Evolutionary conservation across 2,329 filamentous ascomycete species (phyloP).

Genomic region (Delphinella strobiligena): DNA sequence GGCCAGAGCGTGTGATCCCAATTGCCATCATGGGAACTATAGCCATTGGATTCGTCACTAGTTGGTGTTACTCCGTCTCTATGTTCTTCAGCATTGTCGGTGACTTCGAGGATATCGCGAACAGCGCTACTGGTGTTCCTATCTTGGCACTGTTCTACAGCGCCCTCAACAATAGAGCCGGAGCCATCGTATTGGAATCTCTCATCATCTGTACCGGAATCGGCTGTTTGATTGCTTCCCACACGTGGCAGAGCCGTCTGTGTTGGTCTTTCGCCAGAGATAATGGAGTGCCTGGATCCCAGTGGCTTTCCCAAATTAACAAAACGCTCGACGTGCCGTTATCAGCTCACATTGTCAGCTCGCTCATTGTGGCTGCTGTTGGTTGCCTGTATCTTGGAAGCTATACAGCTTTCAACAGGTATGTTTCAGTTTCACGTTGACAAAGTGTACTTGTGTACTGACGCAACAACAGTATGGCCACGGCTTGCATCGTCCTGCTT

Average conservation of each 20-base stretch:
- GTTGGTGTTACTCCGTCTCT: slow-evolving; percentile 35
- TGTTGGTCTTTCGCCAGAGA: slow-evolving; percentile 44
- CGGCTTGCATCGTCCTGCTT: slow-evolving; percentile 29
- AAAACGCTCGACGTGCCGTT: slow-evolving; percentile 32
- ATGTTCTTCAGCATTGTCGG: slow-evolving; percentile 40
- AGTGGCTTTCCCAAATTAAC: slow-evolving; percentile 29
- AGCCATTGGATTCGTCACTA: slow-evolving; percentile 36
- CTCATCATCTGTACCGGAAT: slow-evolving; percentile 44
- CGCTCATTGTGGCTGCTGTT: slow-evolving; percentile 31
- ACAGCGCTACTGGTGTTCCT: slow-evolving; percentile 31
- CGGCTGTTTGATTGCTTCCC: slow-evolving; percentile 55
- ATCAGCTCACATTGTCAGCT: slow-evolving; percentile 30
- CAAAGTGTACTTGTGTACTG: not conserved
- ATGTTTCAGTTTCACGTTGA: slow-evolving; percentile 21
- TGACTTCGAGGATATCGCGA: slow-evolving; percentile 30
- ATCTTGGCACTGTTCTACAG: slow-evolving; percentile 36
- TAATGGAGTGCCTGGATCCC: slow-evolving; percentile 33
- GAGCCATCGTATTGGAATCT: slow-evolving; percentile 34
- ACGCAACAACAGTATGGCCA: slow-evolving; percentile 25
- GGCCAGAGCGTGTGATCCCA: slow-evolving; percentile 35
- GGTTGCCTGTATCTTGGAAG: slow-evolving; percentile 35
- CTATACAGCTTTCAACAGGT: slow-evolving; percentile 29
- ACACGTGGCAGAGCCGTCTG: slow-evolving; percentile 40
- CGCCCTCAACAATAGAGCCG: slow-evolving; percentile 29
- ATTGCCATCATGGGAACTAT: slow-evolving; percentile 39